Evolutionary conservation across 768 basidiomycete species (phyloP), one percentile per base, ranked within the genome.

Genomic region (Suillus hirtellus): DNA sequence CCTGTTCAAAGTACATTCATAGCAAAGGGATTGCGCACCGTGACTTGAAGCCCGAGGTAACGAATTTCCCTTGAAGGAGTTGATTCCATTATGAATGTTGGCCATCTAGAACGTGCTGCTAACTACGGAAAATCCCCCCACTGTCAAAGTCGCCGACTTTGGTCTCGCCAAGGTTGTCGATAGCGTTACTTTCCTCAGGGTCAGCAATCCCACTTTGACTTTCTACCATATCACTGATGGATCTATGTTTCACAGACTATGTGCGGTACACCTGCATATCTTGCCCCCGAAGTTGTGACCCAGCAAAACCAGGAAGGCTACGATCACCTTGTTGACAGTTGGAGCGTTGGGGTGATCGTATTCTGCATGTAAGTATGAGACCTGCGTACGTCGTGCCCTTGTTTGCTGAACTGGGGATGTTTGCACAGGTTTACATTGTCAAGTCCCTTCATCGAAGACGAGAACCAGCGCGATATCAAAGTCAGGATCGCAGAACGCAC

Each of bases 221-320:
- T 3, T 17, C 43, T 54, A 52, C 42, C n/a, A 27, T 61, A 4
- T 42, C 40, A 37, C 35, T 68, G 21, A 64, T 61, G 14, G 6
- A 7, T 31, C 24, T 42, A 27, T 53, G 38, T 40, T 46, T 31
- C 61, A 17, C 69, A 92, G 86, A 96, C 96, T 0, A 93, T 96
- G 91, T 98, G 96, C 69, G 96, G 96, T 4, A 99, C 97, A 0
- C 96, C 96, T 0, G 88, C 86, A 67, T 98, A 98, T 73, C 87
- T 97, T 6, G 95, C 95, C 1, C 94, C 94, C 1, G 96, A 98
- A 68, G 93, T 99, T 38, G 90, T 98, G 56, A 78, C 78, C 65
- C 88, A 89, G 65, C 58, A 70, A 4, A 79, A 82, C 49, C 76
- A 81, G 35, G 78, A 85, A 62, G 96, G 95, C 3, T 99, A 99